These are phyloP conservation scores for Scutellaria galericulata DNA, from an alignment of 257 asterid genomes.

Conservation along the genomic window DNA sequence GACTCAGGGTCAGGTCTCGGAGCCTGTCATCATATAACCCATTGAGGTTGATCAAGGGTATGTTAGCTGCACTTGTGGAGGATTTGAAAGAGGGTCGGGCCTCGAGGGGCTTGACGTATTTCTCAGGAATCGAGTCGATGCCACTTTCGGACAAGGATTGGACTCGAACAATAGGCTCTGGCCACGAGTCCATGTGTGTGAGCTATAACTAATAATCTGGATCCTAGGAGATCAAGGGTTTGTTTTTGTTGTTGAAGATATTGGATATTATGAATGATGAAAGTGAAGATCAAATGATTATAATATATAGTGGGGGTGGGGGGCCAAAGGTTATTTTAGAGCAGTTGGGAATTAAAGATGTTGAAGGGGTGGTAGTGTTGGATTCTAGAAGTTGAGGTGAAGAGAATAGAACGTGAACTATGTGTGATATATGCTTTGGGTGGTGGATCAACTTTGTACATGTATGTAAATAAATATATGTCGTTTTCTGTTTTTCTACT, in stretches of 20 bases:
- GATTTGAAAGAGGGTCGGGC: constrained; percentile 40
- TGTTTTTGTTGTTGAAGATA: not conserved
- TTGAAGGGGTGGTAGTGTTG: not conserved
- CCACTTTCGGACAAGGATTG: constrained; percentile 65
- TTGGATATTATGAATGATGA: not conserved
- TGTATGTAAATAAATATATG: no score
- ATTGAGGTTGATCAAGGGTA: constrained; percentile 63
- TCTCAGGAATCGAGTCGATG: constrained; percentile 46
- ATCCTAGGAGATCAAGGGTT: no score
- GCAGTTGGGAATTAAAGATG: constrained; percentile 9
- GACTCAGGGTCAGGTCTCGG: constrained; percentile 23
- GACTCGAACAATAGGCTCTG: constrained; percentile 82
- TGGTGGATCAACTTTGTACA: not conserved
- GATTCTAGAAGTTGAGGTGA: constrained; percentile 30
- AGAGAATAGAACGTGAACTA: constrained; percentile 39
- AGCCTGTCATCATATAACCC: constrained; percentile 30
- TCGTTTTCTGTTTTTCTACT: not conserved
- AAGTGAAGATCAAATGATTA: not conserved
- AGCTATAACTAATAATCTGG: not conserved
- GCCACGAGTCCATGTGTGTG: constrained; percentile 53
- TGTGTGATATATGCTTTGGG: constrained; percentile 32
- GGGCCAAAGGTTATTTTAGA: no score
- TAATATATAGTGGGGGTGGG: not conserved
- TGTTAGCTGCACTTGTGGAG: constrained; percentile 22
- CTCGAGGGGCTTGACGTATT: constrained; percentile 58